A percentile compares a stretch with the other conserved stretches of the same genome.
Evolutionary conservation across 2,329 filamentous ascomycete species (phyloP).

Genomic region (Aspergillus spinulosporus): DNA sequence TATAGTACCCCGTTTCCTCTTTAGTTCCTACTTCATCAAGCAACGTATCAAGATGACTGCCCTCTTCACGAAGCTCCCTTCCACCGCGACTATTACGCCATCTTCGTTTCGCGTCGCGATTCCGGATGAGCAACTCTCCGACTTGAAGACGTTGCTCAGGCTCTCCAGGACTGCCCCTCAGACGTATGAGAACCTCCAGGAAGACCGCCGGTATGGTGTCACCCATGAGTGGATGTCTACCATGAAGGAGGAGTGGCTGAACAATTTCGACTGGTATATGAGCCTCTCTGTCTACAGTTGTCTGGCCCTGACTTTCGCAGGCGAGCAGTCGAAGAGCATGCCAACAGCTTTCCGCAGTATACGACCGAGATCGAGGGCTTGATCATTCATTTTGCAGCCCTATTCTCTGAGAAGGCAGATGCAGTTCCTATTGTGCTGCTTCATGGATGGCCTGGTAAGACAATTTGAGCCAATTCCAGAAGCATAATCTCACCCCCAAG

Average conservation of each 20-base stretch:
- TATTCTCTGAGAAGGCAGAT: slow-evolving; percentile 50
- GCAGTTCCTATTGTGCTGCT: slow-evolving; percentile 51
- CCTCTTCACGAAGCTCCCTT: slow-evolving; percentile 35
- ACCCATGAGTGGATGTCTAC: slow-evolving; percentile 49
- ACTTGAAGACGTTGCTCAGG: slow-evolving; percentile 50
- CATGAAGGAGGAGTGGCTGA: slow-evolving; percentile 46
- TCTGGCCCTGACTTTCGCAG: slow-evolving; percentile 9
- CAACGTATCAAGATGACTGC: slow-evolving; percentile 24
- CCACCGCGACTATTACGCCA: slow-evolving; percentile 37
- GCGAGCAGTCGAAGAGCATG: slow-evolving; percentile 40
- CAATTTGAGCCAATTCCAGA: neutral
- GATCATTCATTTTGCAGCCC: slow-evolving; percentile 50
- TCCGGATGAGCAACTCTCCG: slow-evolving; percentile 46
- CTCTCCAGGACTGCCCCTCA: slow-evolving; percentile 52
- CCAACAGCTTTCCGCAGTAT: slow-evolving; percentile 56
- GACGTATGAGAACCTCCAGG: slow-evolving; percentile 51
- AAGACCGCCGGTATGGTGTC: slow-evolving; percentile 48
- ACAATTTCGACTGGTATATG: slow-evolving; percentile 51
- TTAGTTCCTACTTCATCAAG: neutral
- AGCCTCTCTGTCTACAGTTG: neutral
- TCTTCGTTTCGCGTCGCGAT: slow-evolving; percentile 47
- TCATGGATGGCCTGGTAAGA: slow-evolving; percentile 41
- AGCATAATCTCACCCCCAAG: neutral
- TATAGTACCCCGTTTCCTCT: neutral
- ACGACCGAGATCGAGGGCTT: slow-evolving; percentile 46